Evolutionary conservation across 352 stramenopile genomes (phyloP).

Genomic region (Lagenidium sp.): DNA sequence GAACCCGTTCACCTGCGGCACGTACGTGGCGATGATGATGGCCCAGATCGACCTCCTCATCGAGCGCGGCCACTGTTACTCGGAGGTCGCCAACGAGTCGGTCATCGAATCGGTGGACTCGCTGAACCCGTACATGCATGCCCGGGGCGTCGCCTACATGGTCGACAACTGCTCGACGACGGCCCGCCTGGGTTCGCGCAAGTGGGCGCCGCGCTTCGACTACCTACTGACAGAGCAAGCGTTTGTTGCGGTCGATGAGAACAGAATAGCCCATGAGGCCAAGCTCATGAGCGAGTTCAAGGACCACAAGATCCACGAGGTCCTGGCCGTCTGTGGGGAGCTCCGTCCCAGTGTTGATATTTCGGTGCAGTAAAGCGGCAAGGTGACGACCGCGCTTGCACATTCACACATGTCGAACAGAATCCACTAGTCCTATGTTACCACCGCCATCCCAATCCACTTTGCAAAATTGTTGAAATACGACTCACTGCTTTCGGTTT

Average conservation of each 20-base stretch:
- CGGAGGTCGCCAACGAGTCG: conserved; percentile 97
- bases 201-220: conserved; percentile 98
- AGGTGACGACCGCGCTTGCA: background rate
- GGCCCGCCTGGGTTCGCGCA: conserved; percentile 94
- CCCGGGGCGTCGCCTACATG: conserved; percentile 97
- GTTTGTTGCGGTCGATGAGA: conserved; percentile 93
- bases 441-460: no score
- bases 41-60: conserved; percentile 97
- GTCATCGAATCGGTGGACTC: conserved; percentile 98
- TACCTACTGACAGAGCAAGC: conserved; percentile 98
- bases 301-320: conserved; percentile 95
- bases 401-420: no score
- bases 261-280: conserved; percentile 74
- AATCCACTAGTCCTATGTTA: no score
- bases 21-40: conserved; percentile 99
- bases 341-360: conserved; percentile 97
- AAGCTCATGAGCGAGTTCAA: conserved; percentile 93
- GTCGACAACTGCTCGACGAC: conserved; percentile 99
- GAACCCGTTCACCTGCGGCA: conserved; percentile 96
- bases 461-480: no score
- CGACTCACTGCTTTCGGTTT: no score
- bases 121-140: conserved; percentile 99
- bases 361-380: conserved; percentile 45
- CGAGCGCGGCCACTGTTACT: conserved; percentile 95
- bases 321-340: conserved; percentile 92